These are phyloP conservation scores for Allium sativum DNA, from an alignment of 106 monocot species.

Conservation along the genomic window DNA sequence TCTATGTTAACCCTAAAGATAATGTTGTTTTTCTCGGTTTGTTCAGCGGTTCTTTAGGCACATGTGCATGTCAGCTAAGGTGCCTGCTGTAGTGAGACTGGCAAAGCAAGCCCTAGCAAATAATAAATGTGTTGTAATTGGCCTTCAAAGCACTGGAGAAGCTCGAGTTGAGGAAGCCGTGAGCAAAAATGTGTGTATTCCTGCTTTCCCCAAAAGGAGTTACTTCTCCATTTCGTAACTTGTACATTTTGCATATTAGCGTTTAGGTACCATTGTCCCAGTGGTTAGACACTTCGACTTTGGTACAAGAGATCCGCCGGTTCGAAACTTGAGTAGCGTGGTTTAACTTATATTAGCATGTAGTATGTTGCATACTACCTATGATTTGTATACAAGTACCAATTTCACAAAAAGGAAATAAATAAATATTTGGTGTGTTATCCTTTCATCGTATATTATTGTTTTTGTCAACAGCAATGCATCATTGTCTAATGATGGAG, in stretches of 20 bases:
- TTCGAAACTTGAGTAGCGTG: no score
- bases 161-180: conserved; percentile 98
- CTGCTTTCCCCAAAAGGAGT: no score
- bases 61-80: conserved; percentile 99
- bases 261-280: no score
- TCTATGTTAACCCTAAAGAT: background rate
- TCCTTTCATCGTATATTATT: background rate
- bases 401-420: no score
- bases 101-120: conserved; percentile 69
- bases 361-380: no score
- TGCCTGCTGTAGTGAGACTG: conserved; percentile 68
- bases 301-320: background rate
- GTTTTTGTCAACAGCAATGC: background rate
- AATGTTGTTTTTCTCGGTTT: background rate
- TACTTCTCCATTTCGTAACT: no score
- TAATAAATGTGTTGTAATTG: conserved; percentile 94
- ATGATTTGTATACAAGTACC: no score
- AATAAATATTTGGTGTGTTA: conserved; percentile 1
- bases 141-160: conserved; percentile 97
- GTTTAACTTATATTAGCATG: no score
- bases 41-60: conserved; percentile 91
- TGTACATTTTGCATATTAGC: no score
- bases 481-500: no score
- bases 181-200: conserved; percentile 67
- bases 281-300: no score